Evolutionary conservation across 352 stramenopile genomes (phyloP).

Genomic region (Halophytophthora batemanensis): DNA sequence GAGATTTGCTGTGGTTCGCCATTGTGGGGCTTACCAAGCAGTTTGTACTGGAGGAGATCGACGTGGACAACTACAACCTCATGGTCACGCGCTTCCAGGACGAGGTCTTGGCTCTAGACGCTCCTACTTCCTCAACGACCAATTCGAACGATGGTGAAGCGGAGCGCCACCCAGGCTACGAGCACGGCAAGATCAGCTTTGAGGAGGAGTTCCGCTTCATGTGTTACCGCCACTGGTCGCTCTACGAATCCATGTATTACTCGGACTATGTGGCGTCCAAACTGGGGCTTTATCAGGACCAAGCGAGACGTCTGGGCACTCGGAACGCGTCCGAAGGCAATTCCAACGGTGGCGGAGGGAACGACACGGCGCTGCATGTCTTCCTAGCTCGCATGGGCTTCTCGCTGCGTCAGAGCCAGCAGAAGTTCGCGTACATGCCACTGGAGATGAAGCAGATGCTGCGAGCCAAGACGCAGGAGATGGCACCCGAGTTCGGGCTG

Average conservation of each 20-base stretch:
- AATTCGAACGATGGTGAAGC: constrained; percentile 26
- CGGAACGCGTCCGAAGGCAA: constrained; percentile 41
- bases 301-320: constrained; percentile 55
- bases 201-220: constrained; percentile 96
- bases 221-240: constrained; percentile 93
- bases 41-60: constrained; percentile 92
- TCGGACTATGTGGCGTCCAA: constrained; percentile 94
- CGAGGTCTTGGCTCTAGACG: constrained; percentile 82
- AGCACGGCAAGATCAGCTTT: constrained; percentile 84
- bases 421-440: constrained; percentile 96
- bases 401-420: constrained; percentile 92
- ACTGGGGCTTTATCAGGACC: constrained; percentile 73
- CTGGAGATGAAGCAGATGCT: constrained; percentile 90
- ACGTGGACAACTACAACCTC: constrained; percentile 91
- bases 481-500: constrained; percentile 93
- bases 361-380: constrained; percentile 86
- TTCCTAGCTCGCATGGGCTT: constrained; percentile 98
- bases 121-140: constrained; percentile 28
- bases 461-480: constrained; percentile 89
- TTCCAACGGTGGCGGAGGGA: constrained; percentile 34
- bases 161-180: constrained; percentile 54
- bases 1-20: constrained; percentile 95
- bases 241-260: constrained; percentile 96
- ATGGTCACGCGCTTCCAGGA: constrained; percentile 90
- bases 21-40: constrained; percentile 96